These are phyloP conservation scores for Candida sojae DNA, from an alignment of 1,139 yeast genomes.

Conservation along the genomic window DNA sequence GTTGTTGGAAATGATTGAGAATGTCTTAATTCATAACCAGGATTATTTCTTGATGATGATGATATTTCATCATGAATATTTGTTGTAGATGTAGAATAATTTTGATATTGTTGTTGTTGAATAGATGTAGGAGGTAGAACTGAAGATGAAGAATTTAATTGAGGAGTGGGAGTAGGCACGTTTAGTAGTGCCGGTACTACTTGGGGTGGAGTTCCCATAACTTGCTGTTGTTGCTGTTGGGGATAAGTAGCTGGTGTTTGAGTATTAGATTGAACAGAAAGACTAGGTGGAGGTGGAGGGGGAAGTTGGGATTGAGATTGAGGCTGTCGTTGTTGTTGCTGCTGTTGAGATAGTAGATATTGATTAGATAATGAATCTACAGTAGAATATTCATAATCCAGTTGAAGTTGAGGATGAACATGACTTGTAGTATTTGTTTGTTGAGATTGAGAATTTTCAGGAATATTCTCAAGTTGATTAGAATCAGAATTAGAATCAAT, in stretches of 20 bases:
- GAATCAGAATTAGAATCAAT: background rate
- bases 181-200: background rate
- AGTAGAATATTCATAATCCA: slow-evolving; percentile 1
- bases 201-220: background rate
- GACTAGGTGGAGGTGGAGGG: too few species aligned
- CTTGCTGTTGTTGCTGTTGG: background rate
- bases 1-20: background rate
- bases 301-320: background rate
- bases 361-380: background rate
- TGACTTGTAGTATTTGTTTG: background rate
- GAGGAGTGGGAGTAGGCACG: background rate
- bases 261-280: too few species aligned
- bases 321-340: background rate
- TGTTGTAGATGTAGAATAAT: background rate
- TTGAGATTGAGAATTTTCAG: background rate
- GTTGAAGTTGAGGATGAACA: background rate
- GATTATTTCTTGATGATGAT: background rate
- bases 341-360: slow-evolving; percentile 1
- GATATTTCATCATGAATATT: background rate
- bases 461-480: background rate
- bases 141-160: background rate
- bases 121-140: background rate
- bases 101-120: background rate
- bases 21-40: slow-evolving; percentile 1
- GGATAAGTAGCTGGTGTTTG: too few species aligned